These are phyloP conservation scores for Amniculicola lignicola DNA, from an alignment of 495 filamentous ascomycete genomes.

Conservation along the genomic window DNA sequence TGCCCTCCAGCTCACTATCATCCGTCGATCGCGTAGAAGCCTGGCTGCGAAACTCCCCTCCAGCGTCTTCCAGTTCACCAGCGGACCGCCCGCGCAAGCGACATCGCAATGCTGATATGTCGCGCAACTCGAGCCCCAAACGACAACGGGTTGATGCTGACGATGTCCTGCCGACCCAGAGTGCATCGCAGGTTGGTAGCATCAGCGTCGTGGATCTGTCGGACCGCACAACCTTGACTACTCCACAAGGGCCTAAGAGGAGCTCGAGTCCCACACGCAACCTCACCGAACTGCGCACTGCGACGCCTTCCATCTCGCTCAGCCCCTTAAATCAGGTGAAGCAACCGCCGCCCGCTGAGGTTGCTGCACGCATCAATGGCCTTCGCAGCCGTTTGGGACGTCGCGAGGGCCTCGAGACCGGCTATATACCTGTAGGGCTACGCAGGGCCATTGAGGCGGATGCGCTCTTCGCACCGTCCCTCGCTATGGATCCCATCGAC, in stretches of 20 bases:
- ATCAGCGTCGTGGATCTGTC: conserved; percentile 12
- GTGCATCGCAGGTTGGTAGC: conserved; percentile 13
- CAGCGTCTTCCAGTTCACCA: not conserved
- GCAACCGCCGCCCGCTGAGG: not conserved
- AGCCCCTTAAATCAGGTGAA: not conserved
- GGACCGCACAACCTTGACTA: conserved; percentile 5
- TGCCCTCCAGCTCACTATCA: not conserved
- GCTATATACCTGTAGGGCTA: conserved; percentile 5
- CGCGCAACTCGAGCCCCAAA: conserved; percentile 16
- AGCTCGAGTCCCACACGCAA: conserved; percentile 3
- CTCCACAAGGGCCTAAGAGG: conserved; percentile 2
- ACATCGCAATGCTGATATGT: conserved; percentile 5
- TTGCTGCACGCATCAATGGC: not conserved
- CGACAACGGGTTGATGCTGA: conserved; percentile 13
- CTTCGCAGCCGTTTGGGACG: not conserved
- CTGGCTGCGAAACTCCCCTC: not conserved
- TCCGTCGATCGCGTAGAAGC: not conserved
- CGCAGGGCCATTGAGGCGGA: not conserved
- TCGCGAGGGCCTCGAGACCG: not conserved
- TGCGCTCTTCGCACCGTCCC: not conserved
- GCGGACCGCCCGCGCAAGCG: conserved; percentile 5
- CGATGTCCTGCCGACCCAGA: conserved; percentile 12
- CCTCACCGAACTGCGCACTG: conserved; percentile 3
- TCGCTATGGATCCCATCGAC: conserved; percentile 6
- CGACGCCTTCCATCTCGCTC: not conserved